Percentiles rank a stretch among this genome's conserved stretches.
Conservation (phyloP, 2,329 filamentous ascomycete species). For the Blastomyces emzantsi region DNA sequence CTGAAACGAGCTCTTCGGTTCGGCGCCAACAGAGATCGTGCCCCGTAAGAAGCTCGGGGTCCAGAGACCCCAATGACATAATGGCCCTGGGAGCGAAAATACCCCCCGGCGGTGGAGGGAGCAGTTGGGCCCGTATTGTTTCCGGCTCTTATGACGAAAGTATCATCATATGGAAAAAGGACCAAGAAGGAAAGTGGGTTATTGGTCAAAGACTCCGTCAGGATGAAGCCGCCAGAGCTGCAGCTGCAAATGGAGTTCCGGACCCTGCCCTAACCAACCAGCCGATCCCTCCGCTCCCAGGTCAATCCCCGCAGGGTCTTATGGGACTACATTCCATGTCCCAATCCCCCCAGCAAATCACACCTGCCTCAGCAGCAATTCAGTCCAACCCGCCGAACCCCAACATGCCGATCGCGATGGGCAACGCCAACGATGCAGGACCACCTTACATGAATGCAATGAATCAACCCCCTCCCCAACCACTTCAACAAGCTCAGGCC, state of each 20-base stretch:
- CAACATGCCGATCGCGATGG: background rate
- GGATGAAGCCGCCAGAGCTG: slow-evolving; percentile 39
- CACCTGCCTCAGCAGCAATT: slow-evolving; percentile 28
- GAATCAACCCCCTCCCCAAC: background rate
- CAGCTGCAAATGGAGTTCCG: slow-evolving; percentile 15
- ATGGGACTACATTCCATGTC: slow-evolving; percentile 1
- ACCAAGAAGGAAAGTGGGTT: slow-evolving; percentile 76
- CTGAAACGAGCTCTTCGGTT: slow-evolving; percentile 33
- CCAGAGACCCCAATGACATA: slow-evolving; percentile 64
- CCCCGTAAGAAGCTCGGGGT: slow-evolving; percentile 58
- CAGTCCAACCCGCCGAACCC: background rate
- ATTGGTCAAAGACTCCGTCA: slow-evolving; percentile 66
- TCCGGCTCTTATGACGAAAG: slow-evolving; percentile 95
- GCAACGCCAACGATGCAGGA: background rate
- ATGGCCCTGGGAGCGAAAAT: slow-evolving; percentile 71
- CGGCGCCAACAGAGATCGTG: slow-evolving; percentile 44
- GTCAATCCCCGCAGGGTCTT: background rate
- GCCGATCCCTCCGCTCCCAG: slow-evolving; percentile 20
- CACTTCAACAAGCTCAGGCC: slow-evolving; percentile 4
- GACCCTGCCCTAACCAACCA: slow-evolving; percentile 12
- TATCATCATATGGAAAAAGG: slow-evolving; percentile 88
- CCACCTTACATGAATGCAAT: background rate
- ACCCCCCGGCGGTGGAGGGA: slow-evolving; percentile 82
- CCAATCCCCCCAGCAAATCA: slow-evolving; percentile 9
- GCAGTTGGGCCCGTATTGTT: slow-evolving; percentile 85